Percentiles rank a stretch among this genome's conserved stretches.
phyloP scores from a whole-genome alignment of 2,329 filamentous ascomycete genomes.

The Fusarium sp. region DNA sequence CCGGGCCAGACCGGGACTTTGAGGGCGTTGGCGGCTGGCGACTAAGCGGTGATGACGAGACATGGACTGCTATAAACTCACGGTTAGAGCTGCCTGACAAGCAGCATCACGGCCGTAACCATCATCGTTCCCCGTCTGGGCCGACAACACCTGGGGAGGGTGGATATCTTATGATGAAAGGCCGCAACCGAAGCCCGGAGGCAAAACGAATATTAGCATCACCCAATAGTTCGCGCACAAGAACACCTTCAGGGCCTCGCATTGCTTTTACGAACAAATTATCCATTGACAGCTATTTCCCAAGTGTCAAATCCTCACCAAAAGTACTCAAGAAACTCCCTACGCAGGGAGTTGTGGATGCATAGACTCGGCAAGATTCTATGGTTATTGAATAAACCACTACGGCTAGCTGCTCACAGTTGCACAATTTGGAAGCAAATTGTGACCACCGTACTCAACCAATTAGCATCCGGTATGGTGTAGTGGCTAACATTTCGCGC shows the following conservation, averaged over 20 bases:
- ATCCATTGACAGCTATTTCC: conserved; percentile 60
- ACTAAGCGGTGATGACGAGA: conserved; percentile 59
- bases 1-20: conserved; percentile 68
- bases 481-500: conserved; percentile 54
- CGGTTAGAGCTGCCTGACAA: conserved; percentile 64
- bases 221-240: conserved; percentile 63
- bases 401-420: conserved; percentile 10
- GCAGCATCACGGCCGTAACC: conserved; percentile 54
- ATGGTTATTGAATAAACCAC: conserved; percentile 29
- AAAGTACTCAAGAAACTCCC: conserved; percentile 51
- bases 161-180: conserved; percentile 61
- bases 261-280: conserved; percentile 49
- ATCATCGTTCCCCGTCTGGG: conserved; percentile 59
- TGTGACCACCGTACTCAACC: not conserved
- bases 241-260: conserved; percentile 61
- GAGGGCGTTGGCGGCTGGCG: conserved; percentile 72
- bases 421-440: not conserved
- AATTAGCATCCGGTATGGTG: conserved; percentile 49
- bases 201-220: conserved; percentile 46
- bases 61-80: conserved; percentile 67
- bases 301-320: conserved; percentile 51
- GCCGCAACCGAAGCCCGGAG: conserved; percentile 54
- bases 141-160: conserved; percentile 57
- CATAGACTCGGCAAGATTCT: conserved; percentile 16
- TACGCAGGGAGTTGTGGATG: conserved; percentile 37